These are phyloP conservation scores for Sporodiniella umbellata DNA, from an alignment of 371 early-diverging fungal genomes.

Conservation along the genomic window DNA sequence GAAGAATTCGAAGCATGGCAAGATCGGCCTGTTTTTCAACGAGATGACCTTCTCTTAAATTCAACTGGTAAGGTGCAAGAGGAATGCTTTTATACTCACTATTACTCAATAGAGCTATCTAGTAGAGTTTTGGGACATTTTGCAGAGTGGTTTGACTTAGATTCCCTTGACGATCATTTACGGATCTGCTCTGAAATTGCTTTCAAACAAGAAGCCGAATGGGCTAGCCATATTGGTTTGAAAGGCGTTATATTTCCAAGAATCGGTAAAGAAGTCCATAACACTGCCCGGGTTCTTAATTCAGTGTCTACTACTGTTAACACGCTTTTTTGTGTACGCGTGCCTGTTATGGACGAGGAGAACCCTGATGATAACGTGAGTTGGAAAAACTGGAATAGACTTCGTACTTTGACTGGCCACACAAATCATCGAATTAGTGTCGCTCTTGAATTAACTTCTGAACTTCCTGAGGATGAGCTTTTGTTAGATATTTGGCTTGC, in stretches of 20 bases:
- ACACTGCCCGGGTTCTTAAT: conserved; percentile 58
- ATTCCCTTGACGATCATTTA: conserved; percentile 45
- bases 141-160: conserved; percentile 62
- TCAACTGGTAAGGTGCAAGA: conserved; percentile 29
- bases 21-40: conserved; percentile 39
- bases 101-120: conserved; percentile 48
- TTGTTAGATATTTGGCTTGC: conserved; percentile 77
- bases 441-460: conserved; percentile 63
- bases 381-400: conserved; percentile 67
- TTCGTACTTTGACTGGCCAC: conserved; percentile 59
- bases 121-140: conserved; percentile 54
- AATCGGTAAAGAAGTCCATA: conserved; percentile 24
- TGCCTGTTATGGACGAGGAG: conserved; percentile 30
- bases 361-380: conserved; percentile 33
- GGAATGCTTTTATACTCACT: too few relatives aligned
- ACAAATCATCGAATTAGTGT: conserved; percentile 48
- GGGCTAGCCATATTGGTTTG: conserved; percentile 72
- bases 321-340: conserved; percentile 36
- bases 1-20: conserved; percentile 30
- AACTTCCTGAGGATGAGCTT: conserved; percentile 50
- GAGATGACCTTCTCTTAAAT: conserved; percentile 41
- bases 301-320: conserved; percentile 37
- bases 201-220: conserved; percentile 67
- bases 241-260: conserved; percentile 56
- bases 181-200: conserved; percentile 62